Conservation (phyloP, 768 basidiomycete species). For the Vararia minispora region DNA sequence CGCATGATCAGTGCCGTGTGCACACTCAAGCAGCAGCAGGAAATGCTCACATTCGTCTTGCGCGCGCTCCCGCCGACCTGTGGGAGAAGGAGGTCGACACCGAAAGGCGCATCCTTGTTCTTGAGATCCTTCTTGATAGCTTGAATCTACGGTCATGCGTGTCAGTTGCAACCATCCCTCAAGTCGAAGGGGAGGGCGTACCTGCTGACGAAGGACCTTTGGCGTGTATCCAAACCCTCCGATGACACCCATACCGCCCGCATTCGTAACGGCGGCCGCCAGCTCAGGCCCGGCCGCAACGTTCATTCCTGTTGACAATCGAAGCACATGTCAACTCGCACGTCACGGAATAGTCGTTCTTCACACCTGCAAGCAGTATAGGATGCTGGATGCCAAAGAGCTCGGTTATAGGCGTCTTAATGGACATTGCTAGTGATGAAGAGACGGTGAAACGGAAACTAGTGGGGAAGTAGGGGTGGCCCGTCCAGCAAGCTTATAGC, state of each 20-base stretch:
- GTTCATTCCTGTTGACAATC: constrained; percentile 41
- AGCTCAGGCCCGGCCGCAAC: constrained; percentile 70
- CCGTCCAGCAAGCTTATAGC: no score
- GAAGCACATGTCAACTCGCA: background rate
- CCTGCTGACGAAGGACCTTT: constrained; percentile 69
- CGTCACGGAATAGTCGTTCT: background rate
- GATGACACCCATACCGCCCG: constrained; percentile 87
- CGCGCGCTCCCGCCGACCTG: constrained; percentile 79
- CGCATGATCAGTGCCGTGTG: background rate
- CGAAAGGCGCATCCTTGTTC: constrained; percentile 74
- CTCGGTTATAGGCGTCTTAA: constrained; percentile 80
- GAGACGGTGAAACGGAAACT: no score
- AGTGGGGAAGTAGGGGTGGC: no score
- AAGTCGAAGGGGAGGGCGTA: constrained; percentile 20
- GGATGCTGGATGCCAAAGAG: constrained; percentile 86
- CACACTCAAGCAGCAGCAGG: constrained; percentile 5
- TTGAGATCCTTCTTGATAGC: constrained; percentile 62
- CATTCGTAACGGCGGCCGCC: constrained; percentile 90
- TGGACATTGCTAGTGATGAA: no score
- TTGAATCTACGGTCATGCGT: constrained; percentile 39
- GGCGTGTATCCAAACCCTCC: constrained; percentile 85
- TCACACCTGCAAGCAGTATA: constrained; percentile 66
- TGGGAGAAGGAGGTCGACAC: constrained; percentile 84
- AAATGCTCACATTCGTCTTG: constrained; percentile 68
- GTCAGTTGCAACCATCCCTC: background rate